Evolutionary conservation across 257 asterid genomes (phyloP).

Genomic region (Nicotiana tomentosiformis): DNA sequence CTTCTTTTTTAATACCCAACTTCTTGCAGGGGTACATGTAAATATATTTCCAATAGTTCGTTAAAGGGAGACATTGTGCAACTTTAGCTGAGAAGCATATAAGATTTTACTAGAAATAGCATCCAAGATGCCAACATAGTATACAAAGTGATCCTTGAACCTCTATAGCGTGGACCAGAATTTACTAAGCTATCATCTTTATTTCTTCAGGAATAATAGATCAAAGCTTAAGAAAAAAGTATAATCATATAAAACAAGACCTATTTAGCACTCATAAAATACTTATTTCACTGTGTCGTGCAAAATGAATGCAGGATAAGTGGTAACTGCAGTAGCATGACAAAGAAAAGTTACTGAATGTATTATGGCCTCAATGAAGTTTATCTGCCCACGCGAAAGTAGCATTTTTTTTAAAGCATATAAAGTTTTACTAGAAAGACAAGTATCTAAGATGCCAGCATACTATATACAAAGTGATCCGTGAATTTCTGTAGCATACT

Average conservation of each 20-base stretch:
- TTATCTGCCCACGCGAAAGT: not conserved
- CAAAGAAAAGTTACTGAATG: too few relatives aligned
- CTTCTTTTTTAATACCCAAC: not conserved
- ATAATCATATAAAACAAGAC: not conserved
- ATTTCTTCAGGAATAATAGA: not conserved
- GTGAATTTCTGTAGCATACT: not conserved
- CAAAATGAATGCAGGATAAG: not conserved
- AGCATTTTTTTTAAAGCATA: too few relatives aligned
- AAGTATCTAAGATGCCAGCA: too few relatives aligned
- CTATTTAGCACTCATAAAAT: not conserved
- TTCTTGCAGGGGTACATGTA: not conserved
- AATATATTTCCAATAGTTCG: not conserved
- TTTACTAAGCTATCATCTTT: not conserved
- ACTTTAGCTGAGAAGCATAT: not conserved
- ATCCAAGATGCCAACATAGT: not conserved
- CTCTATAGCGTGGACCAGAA: not conserved
- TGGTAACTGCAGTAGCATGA: too few relatives aligned
- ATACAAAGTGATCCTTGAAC: not conserved
- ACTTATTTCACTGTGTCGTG: not conserved
- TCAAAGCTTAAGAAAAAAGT: not conserved
- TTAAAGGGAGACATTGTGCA: not conserved
- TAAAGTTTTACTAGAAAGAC: too few relatives aligned
- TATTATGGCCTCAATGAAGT: too few relatives aligned
- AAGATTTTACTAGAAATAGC: not conserved
- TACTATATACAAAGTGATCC: not conserved